Evolutionary conservation across 768 basidiomycete genomes (phyloP).

Genomic region (Tremella fuciformis): DNA sequence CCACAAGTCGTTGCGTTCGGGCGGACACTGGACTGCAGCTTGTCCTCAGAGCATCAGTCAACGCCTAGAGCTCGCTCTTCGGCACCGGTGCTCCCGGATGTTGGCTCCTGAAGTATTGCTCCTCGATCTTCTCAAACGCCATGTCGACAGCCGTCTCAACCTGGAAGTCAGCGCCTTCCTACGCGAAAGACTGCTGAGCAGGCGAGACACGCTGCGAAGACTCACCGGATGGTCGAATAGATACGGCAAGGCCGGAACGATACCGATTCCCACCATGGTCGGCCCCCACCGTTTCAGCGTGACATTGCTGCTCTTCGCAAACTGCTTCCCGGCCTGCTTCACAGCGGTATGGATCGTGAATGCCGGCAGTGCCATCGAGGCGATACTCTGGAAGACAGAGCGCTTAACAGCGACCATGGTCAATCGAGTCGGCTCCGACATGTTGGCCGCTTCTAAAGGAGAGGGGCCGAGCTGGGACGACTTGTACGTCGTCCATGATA

Average conservation of each 20-base stretch:
- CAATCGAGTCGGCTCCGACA: slow-evolving; percentile 48
- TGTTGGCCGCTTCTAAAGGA: slow-evolving; percentile 49
- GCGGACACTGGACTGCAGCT: too few species aligned
- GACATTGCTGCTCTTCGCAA: slow-evolving; percentile 40
- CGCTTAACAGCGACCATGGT: slow-evolving; percentile 50
- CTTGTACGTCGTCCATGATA: slow-evolving; percentile 53
- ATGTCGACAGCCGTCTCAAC: slow-evolving; percentile 44
- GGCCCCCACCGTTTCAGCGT: slow-evolving; percentile 50
- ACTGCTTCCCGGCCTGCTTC: slow-evolving; percentile 43
- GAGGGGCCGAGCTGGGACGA: slow-evolving; percentile 49
- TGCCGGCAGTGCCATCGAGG: slow-evolving; percentile 52
- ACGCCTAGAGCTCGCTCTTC: too few species aligned
- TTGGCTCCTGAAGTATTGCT: slow-evolving; percentile 18
- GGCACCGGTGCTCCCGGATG: too few species aligned
- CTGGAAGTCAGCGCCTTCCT: slow-evolving; percentile 10
- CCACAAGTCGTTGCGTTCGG: too few species aligned
- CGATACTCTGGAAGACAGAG: slow-evolving; percentile 50
- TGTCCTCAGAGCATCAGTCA: too few species aligned
- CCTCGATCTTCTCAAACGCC: slow-evolving; percentile 46
- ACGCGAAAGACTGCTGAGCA: background rate
- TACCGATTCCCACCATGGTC: slow-evolving; percentile 43
- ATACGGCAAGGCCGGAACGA: slow-evolving; percentile 50
- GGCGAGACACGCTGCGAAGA: background rate
- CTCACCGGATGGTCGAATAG: slow-evolving; percentile 51
- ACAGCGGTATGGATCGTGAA: slow-evolving; percentile 53